phyloP scores from a whole-genome alignment of 2,329 filamentous ascomycete species.

The Alternaria longipes region DNA sequence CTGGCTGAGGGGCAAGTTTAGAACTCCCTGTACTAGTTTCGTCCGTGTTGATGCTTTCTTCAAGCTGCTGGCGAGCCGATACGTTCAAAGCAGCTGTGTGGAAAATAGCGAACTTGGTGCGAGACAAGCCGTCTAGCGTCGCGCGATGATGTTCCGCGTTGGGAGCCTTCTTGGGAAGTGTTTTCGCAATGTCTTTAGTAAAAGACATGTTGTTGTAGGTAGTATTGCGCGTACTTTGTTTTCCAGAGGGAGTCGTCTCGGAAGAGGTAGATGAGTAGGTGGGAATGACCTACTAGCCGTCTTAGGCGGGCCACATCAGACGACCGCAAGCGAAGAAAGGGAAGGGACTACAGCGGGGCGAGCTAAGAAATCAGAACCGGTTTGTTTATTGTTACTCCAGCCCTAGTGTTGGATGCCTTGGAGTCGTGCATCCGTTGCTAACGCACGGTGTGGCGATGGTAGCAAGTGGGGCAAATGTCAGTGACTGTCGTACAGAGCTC shows the following conservation, averaged over 20 bases:
- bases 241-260: background rate
- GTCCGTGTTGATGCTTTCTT: slow-evolving; percentile 5
- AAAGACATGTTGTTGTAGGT: background rate
- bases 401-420: background rate
- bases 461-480: background rate
- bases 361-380: background rate
- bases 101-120: slow-evolving; percentile 1
- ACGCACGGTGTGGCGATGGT: background rate
- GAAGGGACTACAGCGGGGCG: background rate
- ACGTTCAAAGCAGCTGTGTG: background rate
- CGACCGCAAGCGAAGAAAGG: background rate
- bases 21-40: background rate
- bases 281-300: background rate
- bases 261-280: background rate
- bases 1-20: slow-evolving; percentile 5
- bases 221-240: background rate
- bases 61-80: background rate
- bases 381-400: background rate
- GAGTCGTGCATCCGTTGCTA: background rate
- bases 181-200: background rate
- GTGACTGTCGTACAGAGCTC: background rate
- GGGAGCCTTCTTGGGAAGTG: background rate
- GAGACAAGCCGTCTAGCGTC: background rate
- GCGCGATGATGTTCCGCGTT: slow-evolving; percentile 1
- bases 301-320: background rate